Percentiles rank a stretch among this genome's conserved stretches.
Evolutionary conservation across 2,329 filamentous ascomycete genomes (phyloP).

Genomic region (Pseudocercospora musae): DNA sequence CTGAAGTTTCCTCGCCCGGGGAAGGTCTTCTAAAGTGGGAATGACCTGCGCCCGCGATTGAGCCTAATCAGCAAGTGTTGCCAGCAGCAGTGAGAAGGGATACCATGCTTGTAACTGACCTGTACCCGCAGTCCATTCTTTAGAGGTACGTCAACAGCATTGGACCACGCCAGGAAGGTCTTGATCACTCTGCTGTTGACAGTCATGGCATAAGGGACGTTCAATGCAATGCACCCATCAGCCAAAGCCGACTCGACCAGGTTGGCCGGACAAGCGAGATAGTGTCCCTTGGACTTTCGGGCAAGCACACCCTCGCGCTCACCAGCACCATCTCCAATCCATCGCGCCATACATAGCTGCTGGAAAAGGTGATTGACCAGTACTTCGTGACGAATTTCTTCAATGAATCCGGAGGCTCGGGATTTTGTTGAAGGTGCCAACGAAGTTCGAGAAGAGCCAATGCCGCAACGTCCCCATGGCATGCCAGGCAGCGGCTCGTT

Average conservation of each 20-base stretch:
- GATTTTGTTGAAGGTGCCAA: slow-evolving; percentile 29
- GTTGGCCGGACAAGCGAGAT: slow-evolving; percentile 69
- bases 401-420: slow-evolving; percentile 12
- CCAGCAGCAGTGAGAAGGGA: neutral
- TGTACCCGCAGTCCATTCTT: slow-evolving; percentile 75
- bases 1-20: slow-evolving; percentile 71
- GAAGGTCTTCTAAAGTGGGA: slow-evolving; percentile 67
- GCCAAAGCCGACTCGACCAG: slow-evolving; percentile 63
- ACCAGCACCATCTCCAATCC: slow-evolving; percentile 68
- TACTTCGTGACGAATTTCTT: slow-evolving; percentile 15
- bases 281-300: slow-evolving; percentile 61
- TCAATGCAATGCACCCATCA: slow-evolving; percentile 63
- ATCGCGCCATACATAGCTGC: slow-evolving; percentile 70
- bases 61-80: neutral
- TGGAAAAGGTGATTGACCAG: slow-evolving; percentile 68
- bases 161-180: slow-evolving; percentile 69
- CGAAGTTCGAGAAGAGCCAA: slow-evolving; percentile 53
- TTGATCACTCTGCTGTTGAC: slow-evolving; percentile 77
- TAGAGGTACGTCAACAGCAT: slow-evolving; percentile 70
- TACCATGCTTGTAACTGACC: slow-evolving; percentile 9
- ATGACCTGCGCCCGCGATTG: slow-evolving; percentile 70
- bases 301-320: slow-evolving; percentile 70
- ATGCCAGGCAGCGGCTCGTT: slow-evolving; percentile 21
- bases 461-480: slow-evolving; percentile 37
- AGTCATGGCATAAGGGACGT: slow-evolving; percentile 77